phyloP scores from a whole-genome alignment of 805 yeast genomes.

The Grigorovia yakushimaensis region DNA sequence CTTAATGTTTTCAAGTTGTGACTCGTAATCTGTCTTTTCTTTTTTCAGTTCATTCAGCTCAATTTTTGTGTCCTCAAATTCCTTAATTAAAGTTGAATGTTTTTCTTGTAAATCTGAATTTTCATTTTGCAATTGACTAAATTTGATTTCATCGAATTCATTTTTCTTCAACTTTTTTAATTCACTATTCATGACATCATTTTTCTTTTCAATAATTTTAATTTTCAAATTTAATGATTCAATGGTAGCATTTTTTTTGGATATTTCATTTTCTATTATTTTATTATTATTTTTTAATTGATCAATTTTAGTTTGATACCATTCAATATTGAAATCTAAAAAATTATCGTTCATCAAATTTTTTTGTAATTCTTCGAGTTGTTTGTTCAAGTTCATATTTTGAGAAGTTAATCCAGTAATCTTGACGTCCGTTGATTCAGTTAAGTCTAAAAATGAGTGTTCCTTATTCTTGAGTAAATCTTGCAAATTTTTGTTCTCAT shows the following conservation, averaged over 20 bases:
- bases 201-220: slow-evolving; percentile 22
- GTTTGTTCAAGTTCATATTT: slow-evolving; percentile 24
- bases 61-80: background rate
- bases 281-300: slow-evolving; percentile 7
- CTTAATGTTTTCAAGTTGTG: too few species aligned
- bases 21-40: too few species aligned
- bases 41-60: background rate
- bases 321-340: slow-evolving; percentile 34
- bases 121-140: slow-evolving; percentile 15
- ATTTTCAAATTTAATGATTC: slow-evolving; percentile 34
- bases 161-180: slow-evolving; percentile 57
- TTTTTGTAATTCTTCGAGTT: slow-evolving; percentile 1
- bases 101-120: background rate
- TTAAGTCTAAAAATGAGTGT: slow-evolving; percentile 37
- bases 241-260: slow-evolving; percentile 31
- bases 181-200: slow-evolving; percentile 39
- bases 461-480: slow-evolving; percentile 40
- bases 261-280: slow-evolving; percentile 33
- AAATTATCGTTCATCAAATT: slow-evolving; percentile 26
- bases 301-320: slow-evolving; percentile 54
- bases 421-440: slow-evolving; percentile 39
- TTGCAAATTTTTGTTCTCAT: background rate
- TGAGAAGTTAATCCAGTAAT: slow-evolving; percentile 37
- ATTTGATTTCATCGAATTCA: slow-evolving; percentile 45
- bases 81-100: background rate